Evolutionary conservation across 2,329 filamentous ascomycete genomes (phyloP).

Genomic region (Chaetomiaceae sp.): DNA sequence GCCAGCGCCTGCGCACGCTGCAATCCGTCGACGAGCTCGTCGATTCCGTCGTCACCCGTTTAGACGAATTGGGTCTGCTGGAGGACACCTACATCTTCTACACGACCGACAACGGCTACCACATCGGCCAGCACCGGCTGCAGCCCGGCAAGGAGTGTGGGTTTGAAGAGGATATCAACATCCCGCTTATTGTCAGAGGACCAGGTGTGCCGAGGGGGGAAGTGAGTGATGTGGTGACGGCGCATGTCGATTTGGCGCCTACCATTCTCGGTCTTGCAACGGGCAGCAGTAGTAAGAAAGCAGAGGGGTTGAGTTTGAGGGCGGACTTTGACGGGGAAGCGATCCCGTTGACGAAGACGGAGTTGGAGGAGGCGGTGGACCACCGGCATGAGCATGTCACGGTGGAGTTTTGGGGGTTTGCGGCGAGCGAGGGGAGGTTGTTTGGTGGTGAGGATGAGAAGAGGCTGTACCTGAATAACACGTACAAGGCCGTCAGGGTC

Average conservation of each 20-base stretch:
- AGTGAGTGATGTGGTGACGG: constrained; percentile 46
- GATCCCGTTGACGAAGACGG: constrained; percentile 38
- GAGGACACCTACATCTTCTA: constrained; percentile 58
- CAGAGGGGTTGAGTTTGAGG: constrained; percentile 15
- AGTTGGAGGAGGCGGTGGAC: constrained; percentile 21
- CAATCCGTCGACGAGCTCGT: constrained; percentile 43
- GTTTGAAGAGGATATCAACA: constrained; percentile 55
- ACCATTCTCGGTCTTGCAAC: constrained; percentile 50
- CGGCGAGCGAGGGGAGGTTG: constrained; percentile 36
- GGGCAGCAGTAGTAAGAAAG: constrained; percentile 30
- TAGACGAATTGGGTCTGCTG: constrained; percentile 39
- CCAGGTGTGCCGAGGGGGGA: constrained; percentile 47
- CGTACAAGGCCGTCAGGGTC: constrained; percentile 58
- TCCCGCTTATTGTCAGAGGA: constrained; percentile 57
- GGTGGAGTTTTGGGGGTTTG: constrained; percentile 54
- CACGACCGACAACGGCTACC: constrained; percentile 56
- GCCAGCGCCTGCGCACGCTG: constrained; percentile 41
- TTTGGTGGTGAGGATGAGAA: constrained; percentile 27
- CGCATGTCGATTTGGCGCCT: constrained; percentile 61
- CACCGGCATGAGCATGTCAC: constrained; percentile 50
- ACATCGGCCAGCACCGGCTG: constrained; percentile 55
- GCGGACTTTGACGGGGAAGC: constrained; percentile 54
- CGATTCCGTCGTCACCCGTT: constrained; percentile 32
- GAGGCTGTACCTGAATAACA: constrained; percentile 41
- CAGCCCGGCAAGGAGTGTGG: constrained; percentile 55